Evolutionary conservation across 2,329 filamentous ascomycete genomes (phyloP), one percentile per base, ranked within the genome.

Genomic region (Penicillium sp.): DNA sequence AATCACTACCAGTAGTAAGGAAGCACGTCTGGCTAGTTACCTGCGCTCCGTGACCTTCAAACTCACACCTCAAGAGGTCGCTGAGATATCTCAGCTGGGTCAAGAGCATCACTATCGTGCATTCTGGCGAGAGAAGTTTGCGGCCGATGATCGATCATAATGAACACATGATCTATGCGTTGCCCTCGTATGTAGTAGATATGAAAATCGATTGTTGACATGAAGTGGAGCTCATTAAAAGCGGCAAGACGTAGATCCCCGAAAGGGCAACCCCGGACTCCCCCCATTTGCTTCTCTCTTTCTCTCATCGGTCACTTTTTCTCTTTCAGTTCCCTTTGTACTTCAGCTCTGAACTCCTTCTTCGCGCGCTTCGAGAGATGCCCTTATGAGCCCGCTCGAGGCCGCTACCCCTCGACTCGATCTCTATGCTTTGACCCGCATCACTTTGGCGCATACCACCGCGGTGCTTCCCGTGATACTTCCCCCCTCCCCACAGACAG

Each of bases 1-100:
- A 0, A 80, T 88, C 56, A 87, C 84, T 6, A 88, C 85, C 3
- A 85, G 81, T 56, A 74, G 78, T 49, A 87, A 87, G 67, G 84
- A 87, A 71, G 78, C 83, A 60, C 76, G 85, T 16, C 61, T 88
- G 67, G 82, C 76, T 55, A 82, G 85, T 65, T 87, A 87, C 63
- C 65, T 87, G 59, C 74, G 82, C 22, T 76, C 75, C 1, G 74
- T 82, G 61, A 82, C 79, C 1, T 87, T 88, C 71, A 82, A 82
- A 61, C 67, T 88, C 60, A 87, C 82, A 6, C 82, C 84, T 0
- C 76, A 76, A 45, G 85, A 88, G 70, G 76, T 87, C 24, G 73
- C 82, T 57, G 73, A 81, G 63, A 80, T 85, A 63, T 78, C 77
- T n/a, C 68, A 74, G 27, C 52, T 76, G 22, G 83, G 83, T 4